A percentile compares a stretch with the other conserved stretches of the same genome.
phyloP scores from a whole-genome alignment of 2,329 filamentous ascomycete genomes.

The Cadophora sp. region DNA sequence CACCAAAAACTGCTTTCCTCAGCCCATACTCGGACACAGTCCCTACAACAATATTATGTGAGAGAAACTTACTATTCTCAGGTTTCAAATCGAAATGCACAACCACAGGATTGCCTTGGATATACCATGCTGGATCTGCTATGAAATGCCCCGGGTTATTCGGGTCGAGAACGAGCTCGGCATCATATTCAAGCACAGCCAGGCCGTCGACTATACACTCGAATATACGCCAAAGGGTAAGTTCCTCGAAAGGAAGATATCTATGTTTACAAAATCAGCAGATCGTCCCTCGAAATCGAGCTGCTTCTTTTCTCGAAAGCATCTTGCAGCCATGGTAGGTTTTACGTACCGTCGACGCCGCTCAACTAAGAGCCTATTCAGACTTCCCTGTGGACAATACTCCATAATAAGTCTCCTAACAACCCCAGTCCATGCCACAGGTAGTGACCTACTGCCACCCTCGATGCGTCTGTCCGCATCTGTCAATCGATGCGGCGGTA shows the following conservation, averaged over 20 bases:
- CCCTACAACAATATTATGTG: too few relatives aligned
- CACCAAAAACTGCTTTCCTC: neutral
- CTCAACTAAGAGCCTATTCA: neutral
- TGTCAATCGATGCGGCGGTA: neutral
- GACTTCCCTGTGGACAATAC: constrained; percentile 1
- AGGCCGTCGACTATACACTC: constrained; percentile 21
- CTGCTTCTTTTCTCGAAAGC: too few relatives aligned
- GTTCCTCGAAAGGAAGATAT: neutral
- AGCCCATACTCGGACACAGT: neutral
- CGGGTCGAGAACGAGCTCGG: neutral
- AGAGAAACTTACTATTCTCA: constrained; percentile 15
- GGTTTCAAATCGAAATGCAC: constrained; percentile 23
- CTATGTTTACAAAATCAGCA: neutral
- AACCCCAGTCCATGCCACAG: neutral
- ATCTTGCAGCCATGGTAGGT: neutral
- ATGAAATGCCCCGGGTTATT: neutral
- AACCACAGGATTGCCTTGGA: neutral
- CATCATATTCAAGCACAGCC: constrained; percentile 6
- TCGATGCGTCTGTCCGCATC: neutral
- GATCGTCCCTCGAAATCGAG: too few relatives aligned
- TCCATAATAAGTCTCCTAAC: neutral
- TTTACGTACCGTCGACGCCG: neutral
- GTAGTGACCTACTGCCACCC: neutral
- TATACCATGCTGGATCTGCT: neutral
- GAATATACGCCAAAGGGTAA: constrained; percentile 22